Base-by-base conservation (phyloP, 805 yeast species). In the Hyphopichia homilentoma region DNA sequence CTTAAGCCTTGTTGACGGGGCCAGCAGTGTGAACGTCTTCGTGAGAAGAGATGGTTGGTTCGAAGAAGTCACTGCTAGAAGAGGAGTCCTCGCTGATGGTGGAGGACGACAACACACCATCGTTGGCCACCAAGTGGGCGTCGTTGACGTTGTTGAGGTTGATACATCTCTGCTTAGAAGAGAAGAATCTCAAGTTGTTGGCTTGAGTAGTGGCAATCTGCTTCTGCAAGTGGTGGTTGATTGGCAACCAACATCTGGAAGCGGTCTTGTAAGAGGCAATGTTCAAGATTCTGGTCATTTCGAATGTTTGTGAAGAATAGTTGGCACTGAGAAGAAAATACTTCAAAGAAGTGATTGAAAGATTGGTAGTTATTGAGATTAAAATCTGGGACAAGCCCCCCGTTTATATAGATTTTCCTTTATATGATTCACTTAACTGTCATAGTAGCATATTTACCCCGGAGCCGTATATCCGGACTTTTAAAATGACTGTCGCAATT, bases 1-100 rank as follows among this genome's bases (percentile, higher is more conserved):
- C n/a, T n/a, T 31, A 36, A 15, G 44, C 43, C 35, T 48, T 54
- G 38, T 59, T 64, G 38, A 62, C 70, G 38, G 70, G 69, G 37
- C 68, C 65, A 36, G 71, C 66, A 47, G 72, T 65, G 45, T 51
- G 50, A 14, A 66, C 44, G 32, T 66, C 70, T 38, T 65, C 71
- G n/a, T 59, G 48, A 17, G 70, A 63, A 36, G 50, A 55, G 13
- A 66, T 54, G 21, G 57, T 52, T 12, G 72, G 70, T 43, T 65
- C 68, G 41, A 66, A 65, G 3, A 43, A 34, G 27, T 54, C 61
- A 26, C 15, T 16, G 19, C 47, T 48, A 4, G 29, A 17, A 9
- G 37, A 16, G 15, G 32, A 11, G 5, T 25, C 17, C 8, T 19
- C 8, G 11, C 25, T 8, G 25, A 30, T 14, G 11, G 18, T 18